A percentile compares a stretch with the other conserved stretches of the same genome.
These are phyloP conservation scores for Candida quercuum DNA, from an alignment of 805 yeast genomes.

Conservation along the genomic window DNA sequence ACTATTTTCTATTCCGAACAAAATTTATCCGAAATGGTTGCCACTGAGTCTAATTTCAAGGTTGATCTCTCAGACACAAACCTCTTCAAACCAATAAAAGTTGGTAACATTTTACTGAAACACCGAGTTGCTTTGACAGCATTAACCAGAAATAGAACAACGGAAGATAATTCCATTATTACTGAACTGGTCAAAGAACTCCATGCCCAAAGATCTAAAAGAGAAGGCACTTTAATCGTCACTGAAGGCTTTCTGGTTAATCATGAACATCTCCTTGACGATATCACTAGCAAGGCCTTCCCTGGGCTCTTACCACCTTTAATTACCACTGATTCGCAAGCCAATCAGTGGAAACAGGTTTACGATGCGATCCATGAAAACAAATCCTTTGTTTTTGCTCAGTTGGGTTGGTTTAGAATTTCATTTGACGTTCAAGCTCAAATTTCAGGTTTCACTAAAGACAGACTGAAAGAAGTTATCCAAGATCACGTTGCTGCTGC, in stretches of 20 bases:
- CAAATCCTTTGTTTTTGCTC: background rate
- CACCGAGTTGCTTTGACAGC: background rate
- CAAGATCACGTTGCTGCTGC: background rate
- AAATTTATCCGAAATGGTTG: no score
- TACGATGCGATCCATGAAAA: background rate
- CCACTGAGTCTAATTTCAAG: no score
- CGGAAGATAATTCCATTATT: background rate
- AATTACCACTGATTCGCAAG: background rate
- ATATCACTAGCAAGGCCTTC: background rate
- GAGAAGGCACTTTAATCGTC: background rate
- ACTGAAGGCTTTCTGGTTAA: background rate
- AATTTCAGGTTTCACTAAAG: background rate
- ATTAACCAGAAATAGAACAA: background rate
- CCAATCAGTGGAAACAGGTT: background rate
- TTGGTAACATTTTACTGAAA: background rate
- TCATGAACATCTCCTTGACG: background rate
- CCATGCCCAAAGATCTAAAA: background rate
- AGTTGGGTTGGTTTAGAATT: background rate
- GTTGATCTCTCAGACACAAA: background rate
- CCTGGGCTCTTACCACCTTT: background rate
- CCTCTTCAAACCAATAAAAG: background rate
- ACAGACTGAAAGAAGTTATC: background rate
- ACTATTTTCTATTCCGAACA: no score
- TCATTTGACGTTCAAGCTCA: background rate
- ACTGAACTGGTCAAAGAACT: background rate